Evolutionary conservation across 768 basidiomycete genomes (phyloP).

Genomic region (Paxillus involutus): DNA sequence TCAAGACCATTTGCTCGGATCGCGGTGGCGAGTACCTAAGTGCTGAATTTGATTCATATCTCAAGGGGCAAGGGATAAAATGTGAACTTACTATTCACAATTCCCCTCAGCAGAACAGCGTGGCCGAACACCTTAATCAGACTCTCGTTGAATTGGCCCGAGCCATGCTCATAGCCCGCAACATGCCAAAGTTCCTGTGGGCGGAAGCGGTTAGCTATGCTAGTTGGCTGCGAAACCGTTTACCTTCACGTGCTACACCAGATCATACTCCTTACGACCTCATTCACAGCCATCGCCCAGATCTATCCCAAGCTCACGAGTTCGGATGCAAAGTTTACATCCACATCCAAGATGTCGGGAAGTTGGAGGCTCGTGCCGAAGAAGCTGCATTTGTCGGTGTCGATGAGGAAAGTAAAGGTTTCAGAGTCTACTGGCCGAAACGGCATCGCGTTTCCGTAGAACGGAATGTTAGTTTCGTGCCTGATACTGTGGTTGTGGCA

Average conservation of each 20-base stretch:
- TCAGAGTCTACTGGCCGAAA: slow-evolving; percentile 32
- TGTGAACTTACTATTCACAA: slow-evolving; percentile 26
- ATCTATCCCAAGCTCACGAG: too few species aligned
- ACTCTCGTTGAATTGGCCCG: slow-evolving; percentile 26
- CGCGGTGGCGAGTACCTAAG: slow-evolving; percentile 30
- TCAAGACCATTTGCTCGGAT: slow-evolving; percentile 10
- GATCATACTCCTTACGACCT: slow-evolving; percentile 15
- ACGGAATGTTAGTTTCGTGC: slow-evolving; percentile 23
- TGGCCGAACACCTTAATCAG: slow-evolving; percentile 26
- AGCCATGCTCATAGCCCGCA: slow-evolving; percentile 19
- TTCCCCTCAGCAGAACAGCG: slow-evolving; percentile 32
- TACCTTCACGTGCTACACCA: slow-evolving; percentile 23
- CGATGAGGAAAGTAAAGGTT: slow-evolving; percentile 31
- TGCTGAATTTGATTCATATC: slow-evolving; percentile 16
- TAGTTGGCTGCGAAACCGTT: slow-evolving; percentile 36
- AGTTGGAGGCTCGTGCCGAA: slow-evolving; percentile 24
- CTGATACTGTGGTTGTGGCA: neutral
- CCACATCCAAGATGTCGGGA: slow-evolving; percentile 13
- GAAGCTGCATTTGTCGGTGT: slow-evolving; percentile 28
- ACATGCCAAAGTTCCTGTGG: slow-evolving; percentile 21
- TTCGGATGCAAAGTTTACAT: slow-evolving; percentile 14
- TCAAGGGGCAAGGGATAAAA: slow-evolving; percentile 18
- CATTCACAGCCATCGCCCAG: too few species aligned
- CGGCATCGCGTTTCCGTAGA: slow-evolving; percentile 27
- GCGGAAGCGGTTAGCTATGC: slow-evolving; percentile 23